Evolutionary conservation across 2,329 filamentous ascomycete species (phyloP), one percentile per base, ranked within the genome.

Genomic region (Tolypocladium ophioglossoides): DNA sequence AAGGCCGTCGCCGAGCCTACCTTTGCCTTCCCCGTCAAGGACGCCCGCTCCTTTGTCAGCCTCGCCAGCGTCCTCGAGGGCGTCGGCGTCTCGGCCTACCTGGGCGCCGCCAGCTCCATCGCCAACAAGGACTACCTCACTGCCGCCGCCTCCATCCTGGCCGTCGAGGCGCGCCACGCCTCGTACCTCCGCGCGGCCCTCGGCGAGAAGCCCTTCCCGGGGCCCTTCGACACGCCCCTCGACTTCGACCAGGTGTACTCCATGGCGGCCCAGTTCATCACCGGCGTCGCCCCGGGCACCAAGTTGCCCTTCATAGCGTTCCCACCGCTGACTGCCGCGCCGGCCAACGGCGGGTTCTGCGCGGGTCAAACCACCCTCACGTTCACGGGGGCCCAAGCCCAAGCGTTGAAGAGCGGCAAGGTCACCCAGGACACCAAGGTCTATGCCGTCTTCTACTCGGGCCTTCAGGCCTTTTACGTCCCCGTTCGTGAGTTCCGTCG

Each of bases 41-140:
- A 77, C 56, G 74, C 77, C 65, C 77, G 80, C 58, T 70, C 71
- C 24, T 84, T 84, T 68, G 70, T 87, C 0, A 77, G 77, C 4
- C 84, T 83, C 1, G 83, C 78, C 30, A 78, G 78, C 54, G 83
- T 88, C 62, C 72, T 87, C 34, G 78, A 85, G 54, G 84, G 87
- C 62, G 76, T 84, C 35, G 78, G 84, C 11, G 84, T 87, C 70
- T 78, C 78, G 2, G 72, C 84, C 4, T 85, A 83, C 70, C 71
- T 86, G 59, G 83, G 84, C 41, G 83, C 82, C 20, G 83, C 83
- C 7, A 76, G 77, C 27, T 72, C 73, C 53, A 84, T 87, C 64
- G 72, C 75, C 61, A 74, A 75, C 67, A 82, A 82, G 64, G 68
- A 72, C 2, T 84, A 84, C 66, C 73, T 87, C 54, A 64, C 66